phyloP scores from a whole-genome alignment of 106 monocot genomes.

The Acanthochlamys bracteata region DNA sequence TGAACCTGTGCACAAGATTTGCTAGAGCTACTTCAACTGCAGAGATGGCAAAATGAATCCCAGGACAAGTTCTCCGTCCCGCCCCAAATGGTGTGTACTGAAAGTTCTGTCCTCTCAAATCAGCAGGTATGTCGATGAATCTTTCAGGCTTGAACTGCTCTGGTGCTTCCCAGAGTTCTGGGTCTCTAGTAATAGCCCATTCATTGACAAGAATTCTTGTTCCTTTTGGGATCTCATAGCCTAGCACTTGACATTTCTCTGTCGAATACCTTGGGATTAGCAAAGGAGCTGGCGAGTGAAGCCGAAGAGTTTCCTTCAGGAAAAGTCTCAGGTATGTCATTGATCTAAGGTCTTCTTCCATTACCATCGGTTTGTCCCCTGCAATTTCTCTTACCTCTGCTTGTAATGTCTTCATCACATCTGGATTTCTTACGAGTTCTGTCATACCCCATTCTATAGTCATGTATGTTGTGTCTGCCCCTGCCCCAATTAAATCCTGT shows the following conservation, averaged over 20 bases:
- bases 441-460: constrained; percentile 28
- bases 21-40: background rate
- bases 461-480: constrained; percentile 24
- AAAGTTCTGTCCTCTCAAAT: constrained; percentile 4
- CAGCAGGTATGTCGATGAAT: background rate
- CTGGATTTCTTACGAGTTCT: constrained; percentile 21
- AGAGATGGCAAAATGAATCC: background rate
- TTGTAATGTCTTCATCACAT: constrained; percentile 25
- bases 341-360: background rate
- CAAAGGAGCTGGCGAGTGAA: constrained; percentile 23
- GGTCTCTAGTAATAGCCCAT: background rate
- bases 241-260: background rate
- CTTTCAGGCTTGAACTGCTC: background rate
- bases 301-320: constrained; percentile 19
- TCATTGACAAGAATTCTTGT: constrained; percentile 17
- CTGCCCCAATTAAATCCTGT: constrained; percentile 26
- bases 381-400: constrained; percentile 18
- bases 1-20: constrained; percentile 2
- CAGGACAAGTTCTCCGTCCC: constrained; percentile 1
- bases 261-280: constrained; percentile 16
- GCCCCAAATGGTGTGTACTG: background rate
- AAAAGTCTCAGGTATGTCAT: constrained; percentile 14
- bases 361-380: background rate
- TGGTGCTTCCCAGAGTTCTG: background rate
- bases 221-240: constrained; percentile 7